A percentile compares a stretch with the other conserved stretches of the same genome.
phyloP scores from a whole-genome alignment of 2,329 filamentous ascomycete genomes.

The Trichoderma lentiforme region DNA sequence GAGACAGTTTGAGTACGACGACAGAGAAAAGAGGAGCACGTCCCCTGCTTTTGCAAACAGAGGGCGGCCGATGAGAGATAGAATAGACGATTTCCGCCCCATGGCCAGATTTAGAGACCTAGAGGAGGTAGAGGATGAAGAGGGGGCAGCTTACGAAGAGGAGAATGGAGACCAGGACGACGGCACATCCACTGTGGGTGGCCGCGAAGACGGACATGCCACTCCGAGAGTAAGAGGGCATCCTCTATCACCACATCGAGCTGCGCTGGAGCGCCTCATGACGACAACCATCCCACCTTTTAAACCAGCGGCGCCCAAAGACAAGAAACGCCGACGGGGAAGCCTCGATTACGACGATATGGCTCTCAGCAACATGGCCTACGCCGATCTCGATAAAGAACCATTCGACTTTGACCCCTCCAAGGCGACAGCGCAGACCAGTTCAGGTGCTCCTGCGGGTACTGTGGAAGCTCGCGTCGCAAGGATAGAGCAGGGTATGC shows the following conservation, averaged over 20 bases:
- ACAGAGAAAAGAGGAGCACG: slow-evolving; percentile 20
- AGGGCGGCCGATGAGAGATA: slow-evolving; percentile 23
- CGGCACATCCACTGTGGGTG: slow-evolving; percentile 22
- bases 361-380: slow-evolving; percentile 52
- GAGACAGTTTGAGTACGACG: neutral
- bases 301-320: slow-evolving; percentile 20
- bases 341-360: slow-evolving; percentile 57
- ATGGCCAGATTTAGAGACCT: slow-evolving; percentile 21
- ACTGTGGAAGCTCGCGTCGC: slow-evolving; percentile 44
- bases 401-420: slow-evolving; percentile 57
- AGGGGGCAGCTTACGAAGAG: neutral
- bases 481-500: slow-evolving; percentile 50
- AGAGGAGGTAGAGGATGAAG: slow-evolving; percentile 18
- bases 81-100: slow-evolving; percentile 22
- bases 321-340: slow-evolving; percentile 41
- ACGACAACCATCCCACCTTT: slow-evolving; percentile 21
- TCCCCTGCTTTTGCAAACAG: slow-evolving; percentile 27
- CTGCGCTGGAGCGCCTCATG: slow-evolving; percentile 26
- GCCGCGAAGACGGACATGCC: slow-evolving; percentile 24
- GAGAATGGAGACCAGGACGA: slow-evolving; percentile 22
- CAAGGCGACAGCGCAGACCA: slow-evolving; percentile 38
- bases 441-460: slow-evolving; percentile 36
- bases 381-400: slow-evolving; percentile 47
- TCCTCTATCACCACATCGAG: slow-evolving; percentile 20
- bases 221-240: slow-evolving; percentile 27